Evolutionary conservation across 306 rosid genomes (phyloP).

Genomic region (Betula pendula): DNA sequence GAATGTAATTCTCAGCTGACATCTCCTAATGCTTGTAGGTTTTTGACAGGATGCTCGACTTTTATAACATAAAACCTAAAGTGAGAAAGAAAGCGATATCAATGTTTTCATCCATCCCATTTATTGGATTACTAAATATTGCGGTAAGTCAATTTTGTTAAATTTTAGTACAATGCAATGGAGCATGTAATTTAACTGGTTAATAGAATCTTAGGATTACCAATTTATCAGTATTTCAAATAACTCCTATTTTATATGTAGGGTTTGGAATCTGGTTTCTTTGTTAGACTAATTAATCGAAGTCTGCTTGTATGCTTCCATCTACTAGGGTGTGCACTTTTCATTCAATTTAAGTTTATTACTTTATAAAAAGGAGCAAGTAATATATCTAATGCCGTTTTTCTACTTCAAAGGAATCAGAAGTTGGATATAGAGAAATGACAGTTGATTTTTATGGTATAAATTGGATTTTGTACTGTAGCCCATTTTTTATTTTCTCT

Average conservation of each 20-base stretch:
- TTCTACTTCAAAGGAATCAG: too few relatives aligned
- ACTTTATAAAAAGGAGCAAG: neutral
- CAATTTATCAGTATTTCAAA: neutral
- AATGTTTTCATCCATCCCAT: conserved; percentile 57
- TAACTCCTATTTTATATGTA: neutral
- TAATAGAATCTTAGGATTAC: neutral
- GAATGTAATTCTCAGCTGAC: conserved; percentile 18
- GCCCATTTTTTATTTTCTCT: too few relatives aligned
- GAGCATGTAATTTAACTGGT: neutral
- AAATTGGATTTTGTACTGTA: conserved; percentile 29
- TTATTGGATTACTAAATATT: conserved; percentile 69
- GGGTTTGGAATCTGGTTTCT: neutral
- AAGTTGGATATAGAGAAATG: too few relatives aligned
- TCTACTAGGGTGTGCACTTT: neutral
- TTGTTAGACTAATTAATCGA: neutral
- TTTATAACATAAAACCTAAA: conserved; percentile 32
- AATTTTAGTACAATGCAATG: neutral
- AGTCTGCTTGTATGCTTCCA: neutral
- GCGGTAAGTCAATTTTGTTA: conserved; percentile 65
- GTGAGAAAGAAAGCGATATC: conserved; percentile 26
- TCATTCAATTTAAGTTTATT: neutral
- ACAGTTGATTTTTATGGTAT: too few relatives aligned
- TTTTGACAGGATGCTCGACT: conserved; percentile 63
- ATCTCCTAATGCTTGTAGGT: conserved; percentile 55
- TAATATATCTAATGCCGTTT: too few relatives aligned